Evolutionary conservation across 73 alveolate species (phyloP).

Genomic region (Blepharisma stoltei): DNA sequence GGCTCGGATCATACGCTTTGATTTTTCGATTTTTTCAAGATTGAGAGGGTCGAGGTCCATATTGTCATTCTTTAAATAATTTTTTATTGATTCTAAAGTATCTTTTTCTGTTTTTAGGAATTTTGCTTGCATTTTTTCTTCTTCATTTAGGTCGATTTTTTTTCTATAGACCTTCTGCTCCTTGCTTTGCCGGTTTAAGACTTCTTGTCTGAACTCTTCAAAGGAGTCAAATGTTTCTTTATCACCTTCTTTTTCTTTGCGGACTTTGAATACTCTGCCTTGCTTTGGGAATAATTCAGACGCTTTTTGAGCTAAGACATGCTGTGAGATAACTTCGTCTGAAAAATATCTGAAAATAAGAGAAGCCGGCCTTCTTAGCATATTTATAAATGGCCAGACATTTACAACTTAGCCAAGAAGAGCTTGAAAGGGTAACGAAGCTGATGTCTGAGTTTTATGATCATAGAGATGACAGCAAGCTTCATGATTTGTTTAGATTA

Average conservation of each 20-base stretch:
- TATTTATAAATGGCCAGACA: too few species aligned
- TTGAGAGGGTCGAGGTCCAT: slow-evolving; percentile 13
- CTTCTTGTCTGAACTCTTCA: not conserved
- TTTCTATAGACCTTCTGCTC: not conserved
- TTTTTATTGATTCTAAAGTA: not conserved
- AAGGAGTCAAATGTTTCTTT: not conserved
- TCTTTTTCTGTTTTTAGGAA: not conserved
- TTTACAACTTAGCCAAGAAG: too few species aligned
- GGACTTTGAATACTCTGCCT: too few species aligned
- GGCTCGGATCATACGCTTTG: not conserved
- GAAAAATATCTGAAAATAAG: too few species aligned
- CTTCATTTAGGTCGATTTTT: slow-evolving; percentile 11
- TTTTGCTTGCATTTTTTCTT: not conserved
- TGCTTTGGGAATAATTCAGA: too few species aligned
- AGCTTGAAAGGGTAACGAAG: too few species aligned
- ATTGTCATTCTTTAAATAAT: not conserved
- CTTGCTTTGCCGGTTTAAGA: not conserved
- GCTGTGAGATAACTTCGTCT: too few species aligned
- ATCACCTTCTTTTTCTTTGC: not conserved
- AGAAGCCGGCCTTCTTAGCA: too few species aligned
- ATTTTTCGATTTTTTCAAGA: not conserved
- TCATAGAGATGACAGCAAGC: too few species aligned
- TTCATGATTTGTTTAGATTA: too few species aligned
- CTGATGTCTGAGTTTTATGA: too few species aligned
- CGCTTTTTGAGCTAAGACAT: too few species aligned